Percentiles rank a stretch among this genome's conserved stretches.
These are phyloP conservation scores for Chloranthus sessilifolius DNA, from an alignment of 164 flowering plant species.

Conservation along the genomic window DNA sequence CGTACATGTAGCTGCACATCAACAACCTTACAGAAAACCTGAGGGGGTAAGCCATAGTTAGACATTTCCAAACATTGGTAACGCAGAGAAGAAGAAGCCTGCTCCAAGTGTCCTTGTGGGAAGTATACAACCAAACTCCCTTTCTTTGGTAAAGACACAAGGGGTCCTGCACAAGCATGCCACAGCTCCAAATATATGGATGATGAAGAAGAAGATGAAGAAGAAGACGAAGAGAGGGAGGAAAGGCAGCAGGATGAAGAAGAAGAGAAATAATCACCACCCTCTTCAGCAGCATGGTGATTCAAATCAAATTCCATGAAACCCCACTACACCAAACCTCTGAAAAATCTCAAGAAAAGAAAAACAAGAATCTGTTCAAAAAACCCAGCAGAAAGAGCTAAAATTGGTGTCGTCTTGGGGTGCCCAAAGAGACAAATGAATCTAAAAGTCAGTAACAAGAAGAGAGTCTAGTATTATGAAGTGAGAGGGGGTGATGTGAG, in stretches of 20 bases:
- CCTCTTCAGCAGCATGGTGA: slow-evolving; percentile 46
- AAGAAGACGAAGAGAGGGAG: slow-evolving; percentile 32
- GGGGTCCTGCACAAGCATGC: slow-evolving; percentile 97
- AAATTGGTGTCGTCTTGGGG: no score
- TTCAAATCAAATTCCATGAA: slow-evolving; percentile 95
- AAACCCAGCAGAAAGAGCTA: neutral
- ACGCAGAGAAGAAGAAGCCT: slow-evolving; percentile 39
- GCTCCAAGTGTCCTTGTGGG: slow-evolving; percentile 95
- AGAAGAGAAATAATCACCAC: slow-evolving; percentile 38
- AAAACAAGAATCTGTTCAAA: neutral
- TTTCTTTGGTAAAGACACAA: slow-evolving; percentile 70
- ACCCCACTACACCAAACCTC: neutral
- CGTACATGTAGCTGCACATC: slow-evolving; percentile 76
- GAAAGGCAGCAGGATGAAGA: slow-evolving; percentile 30
- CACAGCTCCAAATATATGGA: slow-evolving; percentile 73
- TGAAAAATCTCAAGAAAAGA: neutral
- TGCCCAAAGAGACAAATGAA: neutral
- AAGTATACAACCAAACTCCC: slow-evolving; percentile 85
- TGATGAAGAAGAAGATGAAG: slow-evolving; percentile 44
- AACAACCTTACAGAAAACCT: slow-evolving; percentile 82
- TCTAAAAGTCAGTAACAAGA: no score
- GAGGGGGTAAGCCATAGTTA: slow-evolving; percentile 68
- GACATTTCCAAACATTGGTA: slow-evolving; percentile 40
- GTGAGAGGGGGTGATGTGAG: no score
- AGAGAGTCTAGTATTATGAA: neutral